Base-by-base conservation (phyloP, 2,329 filamentous ascomycete species). In the Fusarium graminum region DNA sequence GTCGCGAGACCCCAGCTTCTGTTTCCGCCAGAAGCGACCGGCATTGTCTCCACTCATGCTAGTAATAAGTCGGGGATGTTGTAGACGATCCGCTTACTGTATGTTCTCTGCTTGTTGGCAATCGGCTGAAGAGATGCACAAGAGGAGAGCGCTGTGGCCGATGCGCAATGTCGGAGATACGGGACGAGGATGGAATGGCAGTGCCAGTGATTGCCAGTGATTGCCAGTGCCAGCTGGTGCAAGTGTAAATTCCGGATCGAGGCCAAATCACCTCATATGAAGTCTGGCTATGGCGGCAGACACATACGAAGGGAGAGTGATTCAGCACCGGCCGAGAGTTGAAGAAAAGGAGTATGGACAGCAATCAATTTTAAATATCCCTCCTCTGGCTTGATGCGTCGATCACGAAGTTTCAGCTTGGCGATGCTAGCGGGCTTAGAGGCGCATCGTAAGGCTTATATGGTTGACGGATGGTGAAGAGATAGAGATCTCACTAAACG, bases 11-110 rank as follows among this genome's bases (percentile, higher is more conserved):
- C 66, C 70, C 9, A 74, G 65, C 56, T 75, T 74, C 54, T 69
- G 60, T 51, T 74, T 77, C 53, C 69, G 71, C 74, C 74, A 76
- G 61, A 74, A 73, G 44, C 73, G 74, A 57, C 66, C 63, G 36
- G 41, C 28, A 29, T 53, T 44, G 36, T 74, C 70, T 36, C 52
- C 56, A 38, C 61, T 66, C 74, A 73, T 71, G 63, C 43, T 64
- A 16, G 52, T 41, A 39, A 61, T 17, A 57, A 55, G 19, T 49
- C 38, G 26, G 40, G 55, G 57, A 30, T 51, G 46, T 10, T 40
- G 62, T 17, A 52, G 17, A 26, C 43, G 36, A 40, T 55, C 53
- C 26, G 54, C 19, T 41, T 52, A 36, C 32, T 66, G 53, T 66
- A 43, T 25, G 63, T 40, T 16, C 8, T n/a, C 10, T 47, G 53